A percentile compares a stretch with the other conserved stretches of the same genome.
phyloP scores from a whole-genome alignment of 192 early-diverging fungal genomes.

The Backusella westeae region DNA sequence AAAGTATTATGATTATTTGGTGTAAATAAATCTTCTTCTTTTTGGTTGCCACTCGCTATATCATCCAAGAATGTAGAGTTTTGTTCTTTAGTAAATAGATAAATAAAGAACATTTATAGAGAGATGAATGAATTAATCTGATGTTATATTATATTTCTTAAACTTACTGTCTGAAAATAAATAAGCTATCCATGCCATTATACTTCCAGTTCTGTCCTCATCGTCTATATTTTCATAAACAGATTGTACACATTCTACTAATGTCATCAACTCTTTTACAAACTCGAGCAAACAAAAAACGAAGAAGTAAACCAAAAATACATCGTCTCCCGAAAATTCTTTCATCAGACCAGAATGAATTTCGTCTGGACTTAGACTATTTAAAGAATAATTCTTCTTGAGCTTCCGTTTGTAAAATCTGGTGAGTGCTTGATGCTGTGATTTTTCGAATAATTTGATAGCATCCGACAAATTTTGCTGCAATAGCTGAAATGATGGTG shows the following conservation, averaged over 20 bases:
- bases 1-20: slow-evolving; percentile 27
- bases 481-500: not conserved
- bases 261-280: slow-evolving; percentile 54
- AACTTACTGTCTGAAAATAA: not conserved
- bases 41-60: not conserved
- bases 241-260: slow-evolving; percentile 32
- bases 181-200: not conserved
- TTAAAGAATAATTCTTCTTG: not conserved
- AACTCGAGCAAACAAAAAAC: slow-evolving; percentile 75
- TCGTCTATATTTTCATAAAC: not conserved
- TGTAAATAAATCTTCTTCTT: not conserved
- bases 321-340: slow-evolving; percentile 44
- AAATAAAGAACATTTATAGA: not conserved
- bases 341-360: not conserved
- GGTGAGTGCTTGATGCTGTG: slow-evolving; percentile 42
- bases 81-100: not conserved
- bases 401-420: slow-evolving; percentile 36
- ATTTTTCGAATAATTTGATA: slow-evolving; percentile 43
- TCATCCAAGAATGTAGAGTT: not conserved
- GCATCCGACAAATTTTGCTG: slow-evolving; percentile 43
- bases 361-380: not conserved
- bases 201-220: not conserved
- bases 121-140: not conserved
- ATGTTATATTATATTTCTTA: not conserved
- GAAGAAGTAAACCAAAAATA: slow-evolving; percentile 75